Percentiles rank a stretch among this genome's conserved stretches.
These are phyloP conservation scores for Taiozyma onychis DNA, from an alignment of 1,139 yeast genomes.

Conservation along the genomic window DNA sequence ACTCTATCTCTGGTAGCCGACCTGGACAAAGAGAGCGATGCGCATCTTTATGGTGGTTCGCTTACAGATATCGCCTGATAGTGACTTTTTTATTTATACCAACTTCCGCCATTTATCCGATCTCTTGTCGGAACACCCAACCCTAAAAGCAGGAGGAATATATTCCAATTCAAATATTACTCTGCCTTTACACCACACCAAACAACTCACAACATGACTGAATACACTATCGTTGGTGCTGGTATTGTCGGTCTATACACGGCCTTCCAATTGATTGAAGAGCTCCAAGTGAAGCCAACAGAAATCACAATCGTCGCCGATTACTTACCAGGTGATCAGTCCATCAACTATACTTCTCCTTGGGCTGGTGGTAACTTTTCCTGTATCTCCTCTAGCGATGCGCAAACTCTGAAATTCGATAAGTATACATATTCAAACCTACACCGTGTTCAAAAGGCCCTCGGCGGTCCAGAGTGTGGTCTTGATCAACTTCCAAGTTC, in stretches of 20 bases:
- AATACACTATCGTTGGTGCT: constrained; percentile 34
- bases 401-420: constrained; percentile 46
- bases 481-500: constrained; percentile 46
- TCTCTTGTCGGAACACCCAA: neutral
- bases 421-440: constrained; percentile 49
- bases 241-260: constrained; percentile 74
- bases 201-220: constrained; percentile 2
- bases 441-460: constrained; percentile 33
- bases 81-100: neutral
- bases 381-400: constrained; percentile 56
- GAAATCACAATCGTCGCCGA: constrained; percentile 58
- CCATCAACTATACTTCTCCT: constrained; percentile 67
- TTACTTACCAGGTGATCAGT: constrained; percentile 68
- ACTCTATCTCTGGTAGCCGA: neutral
- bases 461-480: constrained; percentile 53
- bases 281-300: constrained; percentile 35
- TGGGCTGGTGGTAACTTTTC: constrained; percentile 72
- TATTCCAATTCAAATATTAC: neutral
- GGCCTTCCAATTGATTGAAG: constrained; percentile 44
- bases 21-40: neutral
- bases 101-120: neutral
- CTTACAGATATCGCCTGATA: neutral
- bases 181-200: neutral
- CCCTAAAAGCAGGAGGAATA: neutral
- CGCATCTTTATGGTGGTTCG: neutral